Percentiles rank a stretch among this genome's conserved stretches.
Evolutionary conservation across 2,329 filamentous ascomycete species (phyloP).

Genomic region (Phyllosticta citribraziliensis): DNA sequence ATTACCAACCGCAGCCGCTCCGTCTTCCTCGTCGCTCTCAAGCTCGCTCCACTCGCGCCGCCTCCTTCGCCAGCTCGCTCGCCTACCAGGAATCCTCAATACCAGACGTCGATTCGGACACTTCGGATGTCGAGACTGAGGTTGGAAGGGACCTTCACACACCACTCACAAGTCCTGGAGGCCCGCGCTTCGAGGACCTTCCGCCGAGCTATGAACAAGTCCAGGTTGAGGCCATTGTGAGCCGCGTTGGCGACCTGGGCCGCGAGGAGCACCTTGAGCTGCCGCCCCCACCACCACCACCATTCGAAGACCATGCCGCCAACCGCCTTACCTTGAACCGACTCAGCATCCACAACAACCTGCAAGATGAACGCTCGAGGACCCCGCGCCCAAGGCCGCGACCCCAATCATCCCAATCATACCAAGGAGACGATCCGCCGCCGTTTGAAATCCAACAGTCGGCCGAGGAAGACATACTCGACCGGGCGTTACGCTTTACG

Average conservation of each 20-base stretch:
- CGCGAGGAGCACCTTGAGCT: not conserved
- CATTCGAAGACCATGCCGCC: not conserved
- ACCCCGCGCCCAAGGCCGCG: not conserved
- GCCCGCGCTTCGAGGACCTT: constrained; percentile 26
- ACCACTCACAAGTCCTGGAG: constrained; percentile 6
- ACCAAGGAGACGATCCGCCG: not conserved
- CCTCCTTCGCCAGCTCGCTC: not conserved
- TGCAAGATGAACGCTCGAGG: not conserved
- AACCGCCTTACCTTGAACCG: not conserved
- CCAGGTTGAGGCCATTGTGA: constrained; percentile 7
- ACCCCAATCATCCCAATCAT: not conserved
- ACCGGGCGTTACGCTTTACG: not conserved
- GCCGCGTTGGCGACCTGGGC: not conserved
- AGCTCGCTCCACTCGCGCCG: not conserved
- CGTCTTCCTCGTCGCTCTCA: not conserved
- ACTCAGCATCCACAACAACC: not conserved
- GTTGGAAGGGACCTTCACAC: not conserved
- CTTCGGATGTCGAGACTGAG: not conserved
- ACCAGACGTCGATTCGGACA: not conserved
- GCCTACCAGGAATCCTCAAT: not conserved
- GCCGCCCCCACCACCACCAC: not conserved
- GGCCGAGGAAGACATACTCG: not conserved
- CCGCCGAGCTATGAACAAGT: constrained; percentile 29
- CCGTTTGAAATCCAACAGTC: not conserved
- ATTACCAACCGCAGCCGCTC: not conserved